These are phyloP conservation scores for Sugiyamaella neomexicana DNA, from an alignment of 1,139 yeast species.

Conservation along the genomic window DNA sequence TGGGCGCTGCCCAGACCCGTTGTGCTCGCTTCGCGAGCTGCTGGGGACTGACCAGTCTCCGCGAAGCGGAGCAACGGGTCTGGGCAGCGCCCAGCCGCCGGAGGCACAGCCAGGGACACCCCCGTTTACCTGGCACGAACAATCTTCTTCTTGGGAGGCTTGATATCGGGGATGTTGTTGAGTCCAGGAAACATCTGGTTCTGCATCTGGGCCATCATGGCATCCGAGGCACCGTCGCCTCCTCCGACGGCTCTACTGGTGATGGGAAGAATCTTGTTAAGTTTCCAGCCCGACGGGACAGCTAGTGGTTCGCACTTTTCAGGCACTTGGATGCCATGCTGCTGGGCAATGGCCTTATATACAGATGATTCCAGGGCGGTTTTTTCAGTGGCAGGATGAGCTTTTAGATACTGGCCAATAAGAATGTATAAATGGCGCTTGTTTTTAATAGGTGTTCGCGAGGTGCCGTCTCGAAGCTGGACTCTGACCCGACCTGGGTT, in stretches of 20 bases:
- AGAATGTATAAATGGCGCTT: conserved; percentile 67
- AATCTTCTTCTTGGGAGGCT: conserved; percentile 34
- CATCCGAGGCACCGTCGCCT: conserved; percentile 74
- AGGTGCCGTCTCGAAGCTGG: conserved; percentile 33
- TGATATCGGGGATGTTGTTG: conserved; percentile 29
- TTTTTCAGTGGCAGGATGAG: conserved; percentile 70
- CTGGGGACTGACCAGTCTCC: no score
- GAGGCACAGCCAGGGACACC: no score
- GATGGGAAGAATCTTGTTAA: conserved; percentile 84
- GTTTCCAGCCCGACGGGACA: conserved; percentile 74
- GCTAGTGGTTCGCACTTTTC: conserved; percentile 66
- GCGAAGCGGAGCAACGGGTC: no score
- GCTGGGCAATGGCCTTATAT: conserved; percentile 43
- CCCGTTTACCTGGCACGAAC: conserved; percentile 6
- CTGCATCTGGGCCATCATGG: conserved; percentile 49
- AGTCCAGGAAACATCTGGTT: conserved; percentile 38
- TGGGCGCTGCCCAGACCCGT: no score
- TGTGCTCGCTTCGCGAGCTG: no score
- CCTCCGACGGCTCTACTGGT: conserved; percentile 78
- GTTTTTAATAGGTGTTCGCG: conserved; percentile 43
- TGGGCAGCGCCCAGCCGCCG: no score
- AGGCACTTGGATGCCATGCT: conserved; percentile 51
- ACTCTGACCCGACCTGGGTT: conserved; percentile 94
- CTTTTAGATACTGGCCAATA: conserved; percentile 61
- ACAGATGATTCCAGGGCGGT: conserved; percentile 62